Conservation (phyloP, 2,329 filamentous ascomycete genomes). For the Cladorrhinum sp. region DNA sequence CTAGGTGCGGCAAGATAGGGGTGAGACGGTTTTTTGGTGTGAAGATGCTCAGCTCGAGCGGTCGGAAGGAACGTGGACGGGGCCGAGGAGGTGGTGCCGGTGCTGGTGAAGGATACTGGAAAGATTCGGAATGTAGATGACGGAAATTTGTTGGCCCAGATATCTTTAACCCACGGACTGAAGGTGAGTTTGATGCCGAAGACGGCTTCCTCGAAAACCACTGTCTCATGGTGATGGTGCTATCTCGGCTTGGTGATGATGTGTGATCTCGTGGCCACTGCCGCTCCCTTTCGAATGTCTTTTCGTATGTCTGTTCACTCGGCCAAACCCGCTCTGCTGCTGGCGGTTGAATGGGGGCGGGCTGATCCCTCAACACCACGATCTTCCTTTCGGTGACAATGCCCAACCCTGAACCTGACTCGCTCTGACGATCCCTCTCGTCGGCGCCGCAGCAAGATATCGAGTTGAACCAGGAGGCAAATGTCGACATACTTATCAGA, state of each 20-base stretch:
- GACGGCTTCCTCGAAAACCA: constrained; percentile 42
- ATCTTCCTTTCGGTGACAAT: constrained; percentile 27
- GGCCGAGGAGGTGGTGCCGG: constrained; percentile 24
- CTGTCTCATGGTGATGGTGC: constrained; percentile 37
- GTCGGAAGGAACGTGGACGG: constrained; percentile 45
- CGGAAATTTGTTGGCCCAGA: constrained; percentile 59
- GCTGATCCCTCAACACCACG: constrained; percentile 33
- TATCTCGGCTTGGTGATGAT: constrained; percentile 29
- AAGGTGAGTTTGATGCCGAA: constrained; percentile 26
- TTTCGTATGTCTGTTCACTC: constrained; percentile 29
- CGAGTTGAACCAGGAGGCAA: constrained; percentile 47
- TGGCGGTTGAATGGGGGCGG: constrained; percentile 31
- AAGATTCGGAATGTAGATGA: constrained; percentile 52
- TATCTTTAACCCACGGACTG: constrained; percentile 51
- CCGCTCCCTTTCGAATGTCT: constrained; percentile 33
- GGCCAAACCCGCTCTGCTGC: constrained; percentile 28
- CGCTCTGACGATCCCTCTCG: constrained; percentile 36
- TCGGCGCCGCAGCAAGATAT: constrained; percentile 45
- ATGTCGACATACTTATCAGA: constrained; percentile 38
- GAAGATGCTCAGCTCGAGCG: constrained; percentile 57
- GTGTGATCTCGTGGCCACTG: constrained; percentile 17
- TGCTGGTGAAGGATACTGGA: constrained; percentile 33
- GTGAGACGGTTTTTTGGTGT: constrained; percentile 47
- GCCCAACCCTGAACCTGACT: constrained; percentile 23
- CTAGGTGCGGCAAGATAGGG: constrained; percentile 54